These are phyloP conservation scores for Camelina hispida DNA, from an alignment of 345 rosid species.

Conservation along the genomic window DNA sequence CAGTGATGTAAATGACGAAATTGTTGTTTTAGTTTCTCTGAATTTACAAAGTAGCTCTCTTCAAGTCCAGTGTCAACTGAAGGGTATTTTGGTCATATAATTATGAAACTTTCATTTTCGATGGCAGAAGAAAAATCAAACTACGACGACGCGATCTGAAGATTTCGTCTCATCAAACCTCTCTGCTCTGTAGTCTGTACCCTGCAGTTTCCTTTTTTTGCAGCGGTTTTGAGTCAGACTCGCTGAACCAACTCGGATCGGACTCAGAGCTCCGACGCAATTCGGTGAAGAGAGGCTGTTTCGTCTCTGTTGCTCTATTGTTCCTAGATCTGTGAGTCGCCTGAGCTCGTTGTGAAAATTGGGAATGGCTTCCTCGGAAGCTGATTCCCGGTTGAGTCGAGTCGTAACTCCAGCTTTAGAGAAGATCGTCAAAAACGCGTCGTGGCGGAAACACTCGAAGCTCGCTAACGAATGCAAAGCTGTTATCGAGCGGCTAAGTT, in stretches of 20 bases:
- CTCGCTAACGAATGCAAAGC: conserved; percentile 92
- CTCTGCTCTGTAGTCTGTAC: conserved; percentile 34
- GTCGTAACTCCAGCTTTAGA: conserved; percentile 82
- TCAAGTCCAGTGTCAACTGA: conserved; percentile 29
- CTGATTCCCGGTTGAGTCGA: conserved; percentile 90
- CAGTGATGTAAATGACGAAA: conserved; percentile 29
- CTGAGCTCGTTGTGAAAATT: conserved; percentile 48
- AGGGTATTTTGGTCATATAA: conserved; percentile 40
- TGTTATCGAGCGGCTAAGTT: conserved; percentile 66
- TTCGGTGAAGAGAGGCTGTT: conserved; percentile 9
- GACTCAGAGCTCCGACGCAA: conserved; percentile 31
- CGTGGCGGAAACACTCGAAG: conserved; percentile 97
- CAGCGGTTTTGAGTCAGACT: conserved; percentile 35
- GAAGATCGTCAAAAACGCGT: conserved; percentile 82
- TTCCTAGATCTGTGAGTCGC: conserved; percentile 45
- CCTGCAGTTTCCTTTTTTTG: conserved; percentile 20
- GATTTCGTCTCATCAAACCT: conserved; percentile 34
- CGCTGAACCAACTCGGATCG: conserved; percentile 41
- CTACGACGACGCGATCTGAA: conserved; percentile 45
- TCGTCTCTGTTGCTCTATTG: neutral
- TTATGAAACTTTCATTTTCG: neutral
- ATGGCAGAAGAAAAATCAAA: conserved; percentile 45
- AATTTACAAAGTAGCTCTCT: conserved; percentile 28
- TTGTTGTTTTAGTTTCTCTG: neutral
- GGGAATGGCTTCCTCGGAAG: conserved; percentile 99